A percentile compares a stretch with the other conserved stretches of the same genome.
Conservation (phyloP, 345 rosid species). For the Boechera divaricarpa region DNA sequence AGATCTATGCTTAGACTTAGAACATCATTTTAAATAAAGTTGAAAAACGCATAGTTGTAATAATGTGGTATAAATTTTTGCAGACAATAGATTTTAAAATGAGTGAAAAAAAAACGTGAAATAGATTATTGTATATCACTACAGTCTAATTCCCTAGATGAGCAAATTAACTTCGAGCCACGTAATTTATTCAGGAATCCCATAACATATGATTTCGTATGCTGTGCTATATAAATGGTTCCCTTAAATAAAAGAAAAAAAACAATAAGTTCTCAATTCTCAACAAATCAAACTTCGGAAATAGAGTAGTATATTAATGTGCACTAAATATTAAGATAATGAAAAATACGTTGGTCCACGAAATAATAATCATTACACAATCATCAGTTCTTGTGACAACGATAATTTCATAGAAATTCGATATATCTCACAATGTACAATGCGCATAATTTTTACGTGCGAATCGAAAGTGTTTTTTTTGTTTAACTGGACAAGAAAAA, state of each 20-base stretch:
- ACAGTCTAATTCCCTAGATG: constrained; percentile 23
- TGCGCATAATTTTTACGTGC: constrained; percentile 19
- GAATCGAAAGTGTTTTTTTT: neutral
- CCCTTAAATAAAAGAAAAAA: neutral
- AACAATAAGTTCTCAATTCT: constrained; percentile 19
- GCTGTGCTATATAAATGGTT: neutral
- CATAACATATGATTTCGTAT: constrained; percentile 7
- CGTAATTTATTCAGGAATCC: constrained; percentile 23
- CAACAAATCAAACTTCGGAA: constrained; percentile 29
- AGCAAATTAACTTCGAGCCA: constrained; percentile 33
- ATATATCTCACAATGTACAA: constrained; percentile 24
- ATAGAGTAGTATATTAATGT: neutral
- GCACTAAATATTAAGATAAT: constrained; percentile 1
- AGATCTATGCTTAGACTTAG: neutral
- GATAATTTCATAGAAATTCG: constrained; percentile 29
- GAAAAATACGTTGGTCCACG: constrained; percentile 26
- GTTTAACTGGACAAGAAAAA: constrained; percentile 13
- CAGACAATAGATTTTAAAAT: neutral
- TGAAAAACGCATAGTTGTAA: neutral
- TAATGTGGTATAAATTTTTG: neutral
- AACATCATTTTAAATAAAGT: neutral
- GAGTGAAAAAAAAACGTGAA: constrained; percentile 9
- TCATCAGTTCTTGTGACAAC: constrained; percentile 36
- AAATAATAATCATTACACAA: constrained; percentile 40
- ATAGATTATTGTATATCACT: neutral